A percentile compares a stretch with the other conserved stretches of the same genome.
These are phyloP conservation scores for Dittrichia graveolens DNA, from an alignment of 129 eudicot genomes.

Conservation along the genomic window DNA sequence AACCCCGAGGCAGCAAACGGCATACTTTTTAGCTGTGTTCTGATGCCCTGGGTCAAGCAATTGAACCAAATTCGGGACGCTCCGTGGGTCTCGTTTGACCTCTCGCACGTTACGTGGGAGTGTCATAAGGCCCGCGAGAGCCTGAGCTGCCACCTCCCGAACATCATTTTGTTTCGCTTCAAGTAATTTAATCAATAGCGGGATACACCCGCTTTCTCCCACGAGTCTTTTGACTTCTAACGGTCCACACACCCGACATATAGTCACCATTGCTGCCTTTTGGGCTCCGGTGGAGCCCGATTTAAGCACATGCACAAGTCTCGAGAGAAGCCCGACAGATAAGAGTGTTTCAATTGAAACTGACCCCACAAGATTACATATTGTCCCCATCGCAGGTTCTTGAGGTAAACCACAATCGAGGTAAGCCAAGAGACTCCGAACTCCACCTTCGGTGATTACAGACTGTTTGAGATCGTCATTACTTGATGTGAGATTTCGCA, in stretches of 20 bases:
- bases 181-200: slow-evolving; percentile 63
- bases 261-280: slow-evolving; percentile 57
- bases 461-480: slow-evolving; percentile 52
- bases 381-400: slow-evolving; percentile 71
- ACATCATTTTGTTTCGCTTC: slow-evolving; percentile 66
- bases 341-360: slow-evolving; percentile 48
- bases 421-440: slow-evolving; percentile 57
- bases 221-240: slow-evolving; percentile 58
- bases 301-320: slow-evolving; percentile 61
- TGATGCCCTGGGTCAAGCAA: slow-evolving; percentile 80
- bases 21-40: slow-evolving; percentile 86
- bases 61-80: slow-evolving; percentile 85
- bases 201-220: slow-evolving; percentile 82
- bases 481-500: slow-evolving; percentile 66
- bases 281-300: slow-evolving; percentile 67
- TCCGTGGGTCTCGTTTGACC: slow-evolving; percentile 62
- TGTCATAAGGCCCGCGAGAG: slow-evolving; percentile 59
- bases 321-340: slow-evolving; percentile 54
- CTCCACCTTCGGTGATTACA: slow-evolving; percentile 69
- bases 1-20: slow-evolving; percentile 57
- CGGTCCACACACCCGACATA: slow-evolving; percentile 56
- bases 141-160: slow-evolving; percentile 81
- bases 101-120: slow-evolving; percentile 57
- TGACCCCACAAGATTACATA: slow-evolving; percentile 66
- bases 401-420: slow-evolving; percentile 67